These are phyloP conservation scores for Suhomyces terraborum DNA, from an alignment of 1,139 yeast species.

Conservation along the genomic window DNA sequence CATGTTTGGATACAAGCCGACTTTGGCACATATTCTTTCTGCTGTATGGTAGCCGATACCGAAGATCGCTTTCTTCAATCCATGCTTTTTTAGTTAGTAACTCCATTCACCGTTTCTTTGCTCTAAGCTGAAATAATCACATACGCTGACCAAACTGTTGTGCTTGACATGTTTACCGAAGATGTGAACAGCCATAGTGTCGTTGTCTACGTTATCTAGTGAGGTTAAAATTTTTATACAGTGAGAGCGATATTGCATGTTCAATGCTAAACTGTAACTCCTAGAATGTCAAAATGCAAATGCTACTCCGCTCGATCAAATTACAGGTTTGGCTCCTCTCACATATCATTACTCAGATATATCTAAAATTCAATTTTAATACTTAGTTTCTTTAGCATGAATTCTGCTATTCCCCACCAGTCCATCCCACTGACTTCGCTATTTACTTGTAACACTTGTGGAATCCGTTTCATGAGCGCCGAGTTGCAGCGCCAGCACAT, in stretches of 20 bases:
- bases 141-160: constrained; percentile 44
- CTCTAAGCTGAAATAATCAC: constrained; percentile 27
- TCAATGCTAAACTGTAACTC: too few species aligned
- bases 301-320: not conserved
- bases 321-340: not conserved
- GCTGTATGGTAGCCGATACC: constrained; percentile 85
- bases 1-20: constrained; percentile 91
- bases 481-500: constrained; percentile 86
- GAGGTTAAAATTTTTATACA: constrained; percentile 4
- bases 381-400: constrained; percentile 3
- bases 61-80: constrained; percentile 77
- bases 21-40: constrained; percentile 74
- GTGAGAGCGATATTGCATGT: not conserved
- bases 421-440: constrained; percentile 37
- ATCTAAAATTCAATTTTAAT: not conserved
- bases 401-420: constrained; percentile 31
- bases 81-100: constrained; percentile 34
- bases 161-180: constrained; percentile 72
- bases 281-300: not conserved
- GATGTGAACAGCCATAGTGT: constrained; percentile 68
- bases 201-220: not conserved
- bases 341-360: not conserved
- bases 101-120: not conserved
- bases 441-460: constrained; percentile 88
- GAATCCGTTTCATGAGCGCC: constrained; percentile 71